Evolutionary conservation across 176 grass and related monocot genomes (phyloP), one percentile per base, ranked within the genome.

Genomic region (Rhipidocladum racemiflorum): DNA sequence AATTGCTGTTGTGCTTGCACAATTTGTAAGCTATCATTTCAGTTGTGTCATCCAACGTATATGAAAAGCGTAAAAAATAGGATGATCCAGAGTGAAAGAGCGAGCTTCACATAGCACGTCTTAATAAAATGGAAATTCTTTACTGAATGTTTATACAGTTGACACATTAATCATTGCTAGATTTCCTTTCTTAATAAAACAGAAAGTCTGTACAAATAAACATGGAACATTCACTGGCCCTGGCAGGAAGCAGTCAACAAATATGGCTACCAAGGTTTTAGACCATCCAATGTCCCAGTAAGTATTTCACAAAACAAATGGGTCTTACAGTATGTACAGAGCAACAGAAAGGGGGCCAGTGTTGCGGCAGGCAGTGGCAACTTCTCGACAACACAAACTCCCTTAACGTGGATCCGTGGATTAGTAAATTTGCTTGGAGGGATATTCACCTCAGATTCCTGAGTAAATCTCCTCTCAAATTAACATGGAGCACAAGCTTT

Each of bases 151-250:
- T 87, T 90, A 79, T 87, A 86, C 84, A 90, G 61, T 83, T 74
- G 80, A 83, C 84, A 87, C 88, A 83, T 87, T 79, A 79, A 90
- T 61, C 72, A 44, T 72, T 29, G 46, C 89, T 85, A 83, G 61
- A 78, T 87, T 84, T 87, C 66, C 36, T 48, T 77, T 90, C 56
- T 65, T 77, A 85, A 86, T 77, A 77, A 86, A 91, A 78, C 83
- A 91, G 74, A 90, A 93, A 78, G 68, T 83, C 81, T 97, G 89
- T 97, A 97, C 93, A 93, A 93, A 72, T 90, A 89, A 93, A 97
- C 78, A 91, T 89, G 89, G 86, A 91, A 78, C 87, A 86, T 88
- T 91, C 66, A 77, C 72, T 83, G 65, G 71, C 87, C 87, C 66
- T 66, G 91, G 82, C 77, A 85, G 91, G 90, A 61, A 68, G 70